Evolutionary conservation across 2,329 filamentous ascomycete species (phyloP), one percentile per base, ranked within the genome.

Genomic region (Fusarium hainanense): DNA sequence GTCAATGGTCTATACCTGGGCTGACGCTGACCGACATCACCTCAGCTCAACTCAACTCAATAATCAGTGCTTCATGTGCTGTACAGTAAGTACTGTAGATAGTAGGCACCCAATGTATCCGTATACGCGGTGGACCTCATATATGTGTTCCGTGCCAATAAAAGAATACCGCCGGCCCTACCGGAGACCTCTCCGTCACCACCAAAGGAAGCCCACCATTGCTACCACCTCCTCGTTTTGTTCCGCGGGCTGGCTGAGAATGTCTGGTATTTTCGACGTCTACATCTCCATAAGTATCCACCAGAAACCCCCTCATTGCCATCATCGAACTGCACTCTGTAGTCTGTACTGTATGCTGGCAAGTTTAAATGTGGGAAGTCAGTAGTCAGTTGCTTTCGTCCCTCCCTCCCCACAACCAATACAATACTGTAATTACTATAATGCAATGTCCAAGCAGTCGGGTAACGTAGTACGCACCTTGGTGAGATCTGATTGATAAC

Each of bases 101-200:
- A 28, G 27, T n/a, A 30, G 12, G 28, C 12, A 37, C 13, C 28
- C 12, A 28, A 28, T 37, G 18, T 37, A 37, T 37, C 34, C 34
- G 34, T n/a, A 37, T 37, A 37, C 34, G n/a, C 34, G 46, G 66
- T 69, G 66, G 65, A 56, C 30, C 56, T 61, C 62, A 37, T n/a
- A 40, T 32, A 34, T 41, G 51, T 68, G 18, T 37, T 37, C 34
- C 34, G 63, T 70, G 65, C 68, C 63, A 70, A 57, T 59, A 70
- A 65, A 68, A 68, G 68, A 71, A 62, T 34, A 42, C 30, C 12
- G 54, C 63, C 67, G 63, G 67, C 46, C 52, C 41, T 68, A 44
- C 63, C 68, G 58, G 68, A 43, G 54, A 57, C 41, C 12, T 27
- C 71, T 68, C 68, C 68, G 63, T 43, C 49, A 41, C 20, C 34